A percentile compares a stretch with the other conserved stretches of the same genome.
Evolutionary conservation across 345 rosid genomes (phyloP).

Genomic region (Hirschfeldia incana): DNA sequence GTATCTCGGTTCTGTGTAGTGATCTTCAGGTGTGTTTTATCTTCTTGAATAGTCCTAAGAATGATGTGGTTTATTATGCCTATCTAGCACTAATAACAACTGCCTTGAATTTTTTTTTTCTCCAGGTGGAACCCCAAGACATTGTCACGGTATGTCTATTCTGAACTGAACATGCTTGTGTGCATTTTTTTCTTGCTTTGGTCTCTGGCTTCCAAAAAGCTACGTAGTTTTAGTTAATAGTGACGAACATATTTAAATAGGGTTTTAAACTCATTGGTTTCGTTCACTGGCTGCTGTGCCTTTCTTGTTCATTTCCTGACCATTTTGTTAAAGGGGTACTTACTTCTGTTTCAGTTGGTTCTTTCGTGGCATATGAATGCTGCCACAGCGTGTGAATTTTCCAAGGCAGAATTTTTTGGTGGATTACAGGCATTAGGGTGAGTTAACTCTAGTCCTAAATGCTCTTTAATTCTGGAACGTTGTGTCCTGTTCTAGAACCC

Average conservation of each 20-base stretch:
- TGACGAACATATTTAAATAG: not conserved
- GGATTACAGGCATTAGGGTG: slow-evolving; percentile 91
- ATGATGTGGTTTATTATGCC: slow-evolving; percentile 7
- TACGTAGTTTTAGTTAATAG: too few species aligned
- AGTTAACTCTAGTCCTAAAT: slow-evolving; percentile 28
- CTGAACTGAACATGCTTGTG: slow-evolving; percentile 19
- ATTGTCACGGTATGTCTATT: slow-evolving; percentile 80
- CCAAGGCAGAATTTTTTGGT: slow-evolving; percentile 80
- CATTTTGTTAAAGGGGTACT: not conserved
- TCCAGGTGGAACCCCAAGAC: slow-evolving; percentile 98
- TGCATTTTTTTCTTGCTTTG: not conserved
- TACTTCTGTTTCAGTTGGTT: slow-evolving; percentile 63
- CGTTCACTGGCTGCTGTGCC: slow-evolving; percentile 1
- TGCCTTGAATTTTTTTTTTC: slow-evolving; percentile 38
- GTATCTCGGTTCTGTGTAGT: slow-evolving; percentile 70
- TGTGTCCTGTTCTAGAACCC: slow-evolving; percentile 9
- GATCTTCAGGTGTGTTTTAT: slow-evolving; percentile 63
- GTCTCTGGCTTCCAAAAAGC: not conserved
- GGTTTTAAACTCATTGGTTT: not conserved
- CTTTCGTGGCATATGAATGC: slow-evolving; percentile 99
- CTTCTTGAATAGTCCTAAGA: slow-evolving; percentile 16
- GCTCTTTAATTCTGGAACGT: not conserved
- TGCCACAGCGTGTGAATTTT: slow-evolving; percentile 93
- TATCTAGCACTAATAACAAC: slow-evolving; percentile 15
- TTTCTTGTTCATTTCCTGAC: not conserved